Conservation (phyloP, 129 eudicot genomes). For the Flaveria brownii region DNA sequence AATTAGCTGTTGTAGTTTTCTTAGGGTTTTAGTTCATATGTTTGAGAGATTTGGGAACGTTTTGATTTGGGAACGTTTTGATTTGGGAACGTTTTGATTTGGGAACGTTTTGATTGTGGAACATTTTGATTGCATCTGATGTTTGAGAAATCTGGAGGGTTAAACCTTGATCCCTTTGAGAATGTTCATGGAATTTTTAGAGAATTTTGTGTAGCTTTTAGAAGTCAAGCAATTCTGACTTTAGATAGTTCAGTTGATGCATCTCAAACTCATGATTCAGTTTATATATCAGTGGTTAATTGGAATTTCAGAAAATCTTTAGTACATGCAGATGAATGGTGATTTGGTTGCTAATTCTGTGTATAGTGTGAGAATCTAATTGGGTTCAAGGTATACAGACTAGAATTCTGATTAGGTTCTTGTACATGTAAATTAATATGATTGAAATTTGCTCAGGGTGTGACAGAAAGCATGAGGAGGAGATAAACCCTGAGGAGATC, state of each 20-base stretch:
- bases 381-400: too few relatives aligned
- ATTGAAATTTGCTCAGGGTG: slow-evolving; percentile 61
- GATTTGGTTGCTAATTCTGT: slow-evolving; percentile 10
- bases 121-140: too few relatives aligned
- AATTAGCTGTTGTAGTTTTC: neutral
- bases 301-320: neutral
- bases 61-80: too few relatives aligned
- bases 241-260: neutral
- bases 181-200: neutral
- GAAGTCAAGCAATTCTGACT: neutral
- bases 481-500: slow-evolving; percentile 77
- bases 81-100: too few relatives aligned
- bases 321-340: neutral
- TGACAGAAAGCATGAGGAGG: slow-evolving; percentile 91
- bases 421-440: slow-evolving; percentile 5
- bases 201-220: neutral
- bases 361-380: neutral
- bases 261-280: neutral
- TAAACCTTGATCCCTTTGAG: neutral
- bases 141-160: neutral
- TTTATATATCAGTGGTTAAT: slow-evolving; percentile 1
- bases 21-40: slow-evolving; percentile 21
- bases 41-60: too few relatives aligned
- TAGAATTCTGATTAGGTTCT: neutral
- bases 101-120: too few relatives aligned